Conservation (phyloP, 2,329 filamentous ascomycete species). For the Gnomoniopsis smithogilvyi region DNA sequence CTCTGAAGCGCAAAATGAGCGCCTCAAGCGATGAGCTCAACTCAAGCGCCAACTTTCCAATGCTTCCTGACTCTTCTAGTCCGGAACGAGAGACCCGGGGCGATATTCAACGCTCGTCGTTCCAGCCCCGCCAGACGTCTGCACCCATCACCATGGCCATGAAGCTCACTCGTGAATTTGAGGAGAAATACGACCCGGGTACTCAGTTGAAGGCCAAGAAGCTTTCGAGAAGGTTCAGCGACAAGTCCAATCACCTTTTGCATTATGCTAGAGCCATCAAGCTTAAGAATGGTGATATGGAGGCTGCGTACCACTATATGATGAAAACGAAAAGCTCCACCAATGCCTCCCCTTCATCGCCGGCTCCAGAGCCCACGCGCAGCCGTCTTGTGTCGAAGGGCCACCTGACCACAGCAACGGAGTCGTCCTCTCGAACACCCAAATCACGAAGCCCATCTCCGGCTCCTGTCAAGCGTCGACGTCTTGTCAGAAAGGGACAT, state of each 20-base stretch:
- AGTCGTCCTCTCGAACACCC: constrained; percentile 4
- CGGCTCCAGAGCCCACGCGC: background rate
- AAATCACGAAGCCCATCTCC: constrained; percentile 10
- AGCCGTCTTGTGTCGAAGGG: background rate
- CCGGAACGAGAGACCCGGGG: constrained; percentile 55
- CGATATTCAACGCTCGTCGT: constrained; percentile 61
- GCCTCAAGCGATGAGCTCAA: constrained; percentile 27
- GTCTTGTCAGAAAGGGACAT: constrained; percentile 10
- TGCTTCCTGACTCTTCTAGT: constrained; percentile 52
- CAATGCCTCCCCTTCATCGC: background rate
- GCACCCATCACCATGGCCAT: constrained; percentile 23
- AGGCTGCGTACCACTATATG: background rate
- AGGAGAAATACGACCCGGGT: constrained; percentile 10
- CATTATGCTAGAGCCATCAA: constrained; percentile 4
- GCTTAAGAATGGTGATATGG: constrained; percentile 1
- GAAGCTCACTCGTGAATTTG: background rate
- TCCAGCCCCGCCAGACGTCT: constrained; percentile 37
- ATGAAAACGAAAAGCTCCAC: background rate
- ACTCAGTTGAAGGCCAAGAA: constrained; percentile 17
- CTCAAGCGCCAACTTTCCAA: constrained; percentile 35
- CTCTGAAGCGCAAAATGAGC: constrained; percentile 25
- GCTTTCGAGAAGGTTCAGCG: constrained; percentile 7
- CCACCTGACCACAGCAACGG: background rate
- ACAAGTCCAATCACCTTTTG: background rate
- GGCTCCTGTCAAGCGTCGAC: constrained; percentile 9